Percentiles rank a stretch among this genome's conserved stretches.
Conservation (phyloP, 345 rosid genomes). For the Eucalyptus virginea region DNA sequence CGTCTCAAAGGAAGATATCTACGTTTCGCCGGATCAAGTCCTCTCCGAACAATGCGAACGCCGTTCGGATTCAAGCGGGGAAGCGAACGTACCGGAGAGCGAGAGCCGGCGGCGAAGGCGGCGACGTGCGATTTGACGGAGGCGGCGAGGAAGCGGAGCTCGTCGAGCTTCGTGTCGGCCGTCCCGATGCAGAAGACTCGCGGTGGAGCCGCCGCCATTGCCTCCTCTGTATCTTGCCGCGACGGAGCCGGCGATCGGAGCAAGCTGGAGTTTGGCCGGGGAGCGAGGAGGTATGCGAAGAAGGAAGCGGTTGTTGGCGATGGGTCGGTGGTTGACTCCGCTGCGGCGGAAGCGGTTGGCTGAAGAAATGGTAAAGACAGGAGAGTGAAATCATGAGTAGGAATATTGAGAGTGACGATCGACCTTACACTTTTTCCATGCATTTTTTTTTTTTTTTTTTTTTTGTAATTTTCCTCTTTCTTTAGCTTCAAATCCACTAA, state of each 20-base stretch:
- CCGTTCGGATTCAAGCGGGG: not conserved
- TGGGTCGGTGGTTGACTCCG: not conserved
- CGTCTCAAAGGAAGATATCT: not conserved
- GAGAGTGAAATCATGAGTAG: not conserved
- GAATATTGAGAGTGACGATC: rapidly evolving
- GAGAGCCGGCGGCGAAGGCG: slow-evolving; percentile 22
- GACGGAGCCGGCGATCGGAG: not conserved
- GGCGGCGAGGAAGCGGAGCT: slow-evolving; percentile 62
- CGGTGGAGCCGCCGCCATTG: slow-evolving; percentile 5
- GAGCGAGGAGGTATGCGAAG: not conserved
- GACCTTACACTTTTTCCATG: not conserved
- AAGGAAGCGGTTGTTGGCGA: not conserved
- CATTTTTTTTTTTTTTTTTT: not conserved
- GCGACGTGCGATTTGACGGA: slow-evolving; percentile 46
- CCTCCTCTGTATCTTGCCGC: not conserved
- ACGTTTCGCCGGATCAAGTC: not conserved
- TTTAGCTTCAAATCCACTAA: not conserved
- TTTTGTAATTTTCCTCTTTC: not conserved
- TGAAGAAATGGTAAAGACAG: not conserved
- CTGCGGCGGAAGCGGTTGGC: not conserved
- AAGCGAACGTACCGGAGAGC: slow-evolving; percentile 28
- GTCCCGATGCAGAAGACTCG: slow-evolving; percentile 78
- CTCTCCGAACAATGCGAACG: not conserved
- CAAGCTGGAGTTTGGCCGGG: not conserved
- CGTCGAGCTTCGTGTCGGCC: slow-evolving; percentile 77